Conservation (phyloP, 2,329 filamentous ascomycete species). For the Alternaria sp. region DNA sequence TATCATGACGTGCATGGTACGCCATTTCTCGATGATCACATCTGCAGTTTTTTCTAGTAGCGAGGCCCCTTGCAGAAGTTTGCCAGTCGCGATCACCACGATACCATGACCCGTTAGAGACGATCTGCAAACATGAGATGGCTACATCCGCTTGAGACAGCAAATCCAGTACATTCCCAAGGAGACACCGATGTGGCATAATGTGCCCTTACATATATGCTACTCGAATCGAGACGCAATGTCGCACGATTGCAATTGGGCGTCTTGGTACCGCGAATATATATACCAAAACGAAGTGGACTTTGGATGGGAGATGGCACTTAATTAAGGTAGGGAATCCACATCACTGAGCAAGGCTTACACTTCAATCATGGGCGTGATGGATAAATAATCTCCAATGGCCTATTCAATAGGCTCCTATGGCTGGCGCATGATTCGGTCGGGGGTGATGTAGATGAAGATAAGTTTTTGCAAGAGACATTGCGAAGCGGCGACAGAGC, state of each 20-base stretch:
- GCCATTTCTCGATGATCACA: background rate
- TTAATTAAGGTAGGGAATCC: background rate
- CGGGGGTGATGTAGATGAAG: background rate
- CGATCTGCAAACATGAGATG: background rate
- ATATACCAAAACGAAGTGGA: background rate
- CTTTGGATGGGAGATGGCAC: background rate
- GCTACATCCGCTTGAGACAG: background rate
- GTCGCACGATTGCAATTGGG: background rate
- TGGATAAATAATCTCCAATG: background rate
- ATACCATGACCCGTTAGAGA: background rate
- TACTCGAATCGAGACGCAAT: background rate
- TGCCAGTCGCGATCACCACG: background rate
- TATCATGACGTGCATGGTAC: conserved; percentile 1
- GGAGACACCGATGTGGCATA: background rate
- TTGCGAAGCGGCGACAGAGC: background rate
- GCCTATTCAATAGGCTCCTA: background rate
- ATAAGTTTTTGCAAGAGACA: background rate
- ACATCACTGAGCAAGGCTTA: background rate
- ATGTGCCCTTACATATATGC: background rate
- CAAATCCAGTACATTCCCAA: background rate
- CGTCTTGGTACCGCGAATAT: background rate
- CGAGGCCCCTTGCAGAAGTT: background rate
- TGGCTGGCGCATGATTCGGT: background rate
- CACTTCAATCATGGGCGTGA: background rate
- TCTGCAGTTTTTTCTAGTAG: background rate